Conservation (phyloP, 768 basidiomycete genomes). For the Strobilomyces confusus region DNA sequence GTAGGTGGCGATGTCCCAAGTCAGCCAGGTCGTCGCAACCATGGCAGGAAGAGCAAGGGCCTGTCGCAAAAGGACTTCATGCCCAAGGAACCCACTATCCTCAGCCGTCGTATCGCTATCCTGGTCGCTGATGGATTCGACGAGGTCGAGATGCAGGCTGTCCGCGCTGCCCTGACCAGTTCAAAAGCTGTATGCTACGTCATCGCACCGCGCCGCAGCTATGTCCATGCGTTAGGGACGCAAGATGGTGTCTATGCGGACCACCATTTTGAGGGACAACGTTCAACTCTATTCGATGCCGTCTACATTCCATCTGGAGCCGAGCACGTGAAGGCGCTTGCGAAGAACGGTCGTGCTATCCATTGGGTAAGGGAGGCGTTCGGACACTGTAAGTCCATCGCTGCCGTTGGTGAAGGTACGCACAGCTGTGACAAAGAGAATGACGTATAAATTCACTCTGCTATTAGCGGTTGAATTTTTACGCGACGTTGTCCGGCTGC, state of each 20-base stretch:
- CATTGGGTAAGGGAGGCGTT: conserved; percentile 86
- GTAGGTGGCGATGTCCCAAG: conserved; percentile 60
- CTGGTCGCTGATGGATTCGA: conserved; percentile 76
- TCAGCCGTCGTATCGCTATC: conserved; percentile 70
- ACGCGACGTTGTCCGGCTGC: conserved; percentile 42
- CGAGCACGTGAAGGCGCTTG: conserved; percentile 52
- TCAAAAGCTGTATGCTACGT: conserved; percentile 57
- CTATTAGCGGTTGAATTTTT: conserved; percentile 47
- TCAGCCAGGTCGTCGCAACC: conserved; percentile 47
- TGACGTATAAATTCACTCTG: neutral
- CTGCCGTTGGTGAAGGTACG: conserved; percentile 62
- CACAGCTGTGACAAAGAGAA: neutral
- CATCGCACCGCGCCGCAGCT: conserved; percentile 65
- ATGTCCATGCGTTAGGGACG: conserved; percentile 34
- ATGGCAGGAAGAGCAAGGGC: conserved; percentile 50
- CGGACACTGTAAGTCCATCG: conserved; percentile 82
- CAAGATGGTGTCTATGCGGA: conserved; percentile 46
- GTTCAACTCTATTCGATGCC: conserved; percentile 84
- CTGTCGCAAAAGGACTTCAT: conserved; percentile 58
- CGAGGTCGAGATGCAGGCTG: conserved; percentile 48
- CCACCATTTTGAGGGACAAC: conserved; percentile 72
- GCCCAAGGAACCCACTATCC: conserved; percentile 55
- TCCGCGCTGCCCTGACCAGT: conserved; percentile 51
- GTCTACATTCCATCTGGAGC: conserved; percentile 72
- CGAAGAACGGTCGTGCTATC: conserved; percentile 62